Percentiles rank a stretch among this genome's conserved stretches.
Conservation (phyloP, 2,329 filamentous ascomycete species). For the Dactylellina sp. region DNA sequence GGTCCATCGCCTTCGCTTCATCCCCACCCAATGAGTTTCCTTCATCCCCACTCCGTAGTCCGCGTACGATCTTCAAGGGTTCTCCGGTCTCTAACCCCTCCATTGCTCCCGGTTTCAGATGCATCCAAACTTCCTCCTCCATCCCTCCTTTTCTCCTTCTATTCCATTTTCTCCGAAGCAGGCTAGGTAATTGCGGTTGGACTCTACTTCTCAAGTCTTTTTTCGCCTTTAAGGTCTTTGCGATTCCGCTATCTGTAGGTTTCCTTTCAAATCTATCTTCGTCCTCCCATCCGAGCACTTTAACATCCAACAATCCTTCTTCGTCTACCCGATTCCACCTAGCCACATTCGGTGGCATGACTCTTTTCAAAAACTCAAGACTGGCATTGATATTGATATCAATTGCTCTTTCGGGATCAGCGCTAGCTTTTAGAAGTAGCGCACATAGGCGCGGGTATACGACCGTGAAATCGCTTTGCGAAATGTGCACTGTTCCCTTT, state of each 20-base stretch:
- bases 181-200: slow-evolving; percentile 25
- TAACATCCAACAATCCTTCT: slow-evolving; percentile 29
- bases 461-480: slow-evolving; percentile 75
- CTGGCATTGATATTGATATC: slow-evolving; percentile 73
- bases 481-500: slow-evolving; percentile 73
- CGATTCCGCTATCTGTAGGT: slow-evolving; percentile 25
- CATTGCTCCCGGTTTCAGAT: slow-evolving; percentile 29
- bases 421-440: slow-evolving; percentile 72
- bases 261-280: slow-evolving; percentile 32
- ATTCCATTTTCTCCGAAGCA: slow-evolving; percentile 31
- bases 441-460: slow-evolving; percentile 73
- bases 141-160: slow-evolving; percentile 30
- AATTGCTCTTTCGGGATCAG: slow-evolving; percentile 73
- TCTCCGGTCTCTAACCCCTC: slow-evolving; percentile 22
- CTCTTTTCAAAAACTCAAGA: slow-evolving; percentile 70
- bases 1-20: not conserved
- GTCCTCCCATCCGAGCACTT: slow-evolving; percentile 25
- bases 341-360: slow-evolving; percentile 27
- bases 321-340: slow-evolving; percentile 33
- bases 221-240: slow-evolving; percentile 26
- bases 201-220: slow-evolving; percentile 31
- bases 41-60: not conserved
- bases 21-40: not conserved
- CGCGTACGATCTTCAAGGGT: slow-evolving; percentile 21
- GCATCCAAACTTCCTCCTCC: slow-evolving; percentile 38